Evolutionary conservation across 768 basidiomycete genomes (phyloP).

Genomic region (Xanthoconium stramineum): DNA sequence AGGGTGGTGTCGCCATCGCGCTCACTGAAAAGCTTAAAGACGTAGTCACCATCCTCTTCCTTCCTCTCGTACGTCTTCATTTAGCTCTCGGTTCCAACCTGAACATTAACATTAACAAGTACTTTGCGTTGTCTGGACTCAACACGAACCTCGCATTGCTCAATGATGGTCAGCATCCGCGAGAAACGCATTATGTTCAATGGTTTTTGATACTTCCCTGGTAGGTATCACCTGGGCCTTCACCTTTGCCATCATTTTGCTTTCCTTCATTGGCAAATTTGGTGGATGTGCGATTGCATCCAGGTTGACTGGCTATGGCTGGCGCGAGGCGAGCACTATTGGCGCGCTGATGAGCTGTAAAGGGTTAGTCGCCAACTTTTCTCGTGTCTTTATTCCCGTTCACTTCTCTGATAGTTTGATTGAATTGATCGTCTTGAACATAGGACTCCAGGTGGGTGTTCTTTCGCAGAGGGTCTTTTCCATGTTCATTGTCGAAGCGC

Average conservation of each 20-base stretch:
- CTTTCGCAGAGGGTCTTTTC: slow-evolving; percentile 77
- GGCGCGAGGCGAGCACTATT: slow-evolving; percentile 79
- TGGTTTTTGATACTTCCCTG: neutral
- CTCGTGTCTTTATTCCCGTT: neutral
- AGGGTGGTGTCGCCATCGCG: slow-evolving; percentile 80
- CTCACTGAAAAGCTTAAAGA: slow-evolving; percentile 96
- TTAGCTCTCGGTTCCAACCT: neutral
- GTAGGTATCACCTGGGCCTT: slow-evolving; percentile 84
- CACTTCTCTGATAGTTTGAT: slow-evolving; percentile 54
- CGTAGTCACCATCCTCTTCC: slow-evolving; percentile 84
- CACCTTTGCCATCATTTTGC: slow-evolving; percentile 70
- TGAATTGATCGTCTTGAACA: slow-evolving; percentile 94
- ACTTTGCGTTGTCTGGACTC: slow-evolving; percentile 90
- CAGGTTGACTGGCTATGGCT: slow-evolving; percentile 61
- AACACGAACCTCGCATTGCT: slow-evolving; percentile 86
- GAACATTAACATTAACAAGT: slow-evolving; percentile 47
- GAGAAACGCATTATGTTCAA: neutral
- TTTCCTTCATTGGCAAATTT: slow-evolving; percentile 89
- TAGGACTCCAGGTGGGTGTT: slow-evolving; percentile 80
- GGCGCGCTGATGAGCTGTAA: slow-evolving; percentile 96
- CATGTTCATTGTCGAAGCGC: slow-evolving; percentile 89
- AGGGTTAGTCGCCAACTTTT: slow-evolving; percentile 47
- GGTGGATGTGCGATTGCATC: slow-evolving; percentile 77
- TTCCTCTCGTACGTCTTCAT: slow-evolving; percentile 62
- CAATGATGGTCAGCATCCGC: slow-evolving; percentile 52